phyloP scores from a whole-genome alignment of 768 basidiomycete genomes.

The Pleurotus eryngii region DNA sequence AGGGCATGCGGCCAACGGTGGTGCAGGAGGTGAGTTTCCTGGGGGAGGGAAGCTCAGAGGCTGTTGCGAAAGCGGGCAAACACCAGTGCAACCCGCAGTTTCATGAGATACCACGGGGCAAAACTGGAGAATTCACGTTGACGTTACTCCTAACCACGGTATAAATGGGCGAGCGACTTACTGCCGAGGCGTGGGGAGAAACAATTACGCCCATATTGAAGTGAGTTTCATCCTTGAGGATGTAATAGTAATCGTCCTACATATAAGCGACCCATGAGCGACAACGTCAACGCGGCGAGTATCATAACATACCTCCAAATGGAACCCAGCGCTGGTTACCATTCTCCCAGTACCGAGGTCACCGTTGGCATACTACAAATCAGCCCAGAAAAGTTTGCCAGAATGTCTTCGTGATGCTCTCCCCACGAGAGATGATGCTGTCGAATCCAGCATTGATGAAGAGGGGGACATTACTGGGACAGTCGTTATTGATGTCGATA shows the following conservation, averaged over 20 bases:
- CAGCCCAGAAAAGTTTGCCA: too few relatives aligned
- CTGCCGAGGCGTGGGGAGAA: constrained; percentile 17
- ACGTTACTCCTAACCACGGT: background rate
- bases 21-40: background rate
- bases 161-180: constrained; percentile 10
- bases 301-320: too few relatives aligned
- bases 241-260: constrained; percentile 25
- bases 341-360: too few relatives aligned
- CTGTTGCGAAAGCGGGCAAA: background rate
- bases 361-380: too few relatives aligned
- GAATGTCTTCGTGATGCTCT: too few relatives aligned
- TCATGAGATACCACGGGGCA: constrained; percentile 12
- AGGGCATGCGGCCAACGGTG: background rate
- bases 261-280: too few relatives aligned
- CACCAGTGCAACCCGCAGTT: background rate
- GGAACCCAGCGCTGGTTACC: too few relatives aligned
- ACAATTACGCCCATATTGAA: constrained; percentile 32
- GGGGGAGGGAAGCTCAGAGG: background rate
- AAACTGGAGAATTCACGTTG: constrained; percentile 7
- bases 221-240: constrained; percentile 25
- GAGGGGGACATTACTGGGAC: too few relatives aligned
- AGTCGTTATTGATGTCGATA: too few relatives aligned
- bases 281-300: too few relatives aligned
- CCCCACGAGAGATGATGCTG: too few relatives aligned
- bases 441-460: too few relatives aligned